A percentile compares a stretch with the other conserved stretches of the same genome.
phyloP scores from a whole-genome alignment of 75 land plant genomes.

The Cupressus sempervirens region DNA sequence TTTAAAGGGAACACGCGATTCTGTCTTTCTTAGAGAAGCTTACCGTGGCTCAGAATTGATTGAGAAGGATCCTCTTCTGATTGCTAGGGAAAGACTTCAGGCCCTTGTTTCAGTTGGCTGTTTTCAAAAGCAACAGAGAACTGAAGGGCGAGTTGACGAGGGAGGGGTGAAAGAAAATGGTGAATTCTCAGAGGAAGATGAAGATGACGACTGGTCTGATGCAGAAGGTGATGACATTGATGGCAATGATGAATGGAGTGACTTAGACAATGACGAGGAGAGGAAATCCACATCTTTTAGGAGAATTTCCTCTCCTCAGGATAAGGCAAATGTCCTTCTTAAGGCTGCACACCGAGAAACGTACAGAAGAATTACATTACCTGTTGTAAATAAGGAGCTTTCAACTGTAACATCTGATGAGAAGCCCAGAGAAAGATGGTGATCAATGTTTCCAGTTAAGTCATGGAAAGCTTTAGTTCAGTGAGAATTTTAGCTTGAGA shows the following conservation, averaged over 20 bases:
- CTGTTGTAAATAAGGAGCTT: slow-evolving; percentile 26
- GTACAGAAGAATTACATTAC: slow-evolving; percentile 8
- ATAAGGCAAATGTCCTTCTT: slow-evolving; percentile 25
- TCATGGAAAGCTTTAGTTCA: neutral
- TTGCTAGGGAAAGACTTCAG: slow-evolving; percentile 76
- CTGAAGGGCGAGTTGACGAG: slow-evolving; percentile 10
- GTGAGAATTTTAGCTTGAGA: neutral
- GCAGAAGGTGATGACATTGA: slow-evolving; percentile 34
- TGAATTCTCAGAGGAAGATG: slow-evolving; percentile 29
- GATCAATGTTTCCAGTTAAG: slow-evolving; percentile 6
- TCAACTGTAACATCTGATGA: slow-evolving; percentile 51
- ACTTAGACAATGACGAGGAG: slow-evolving; percentile 25
- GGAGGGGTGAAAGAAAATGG: slow-evolving; percentile 15
- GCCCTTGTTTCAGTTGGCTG: slow-evolving; percentile 60
- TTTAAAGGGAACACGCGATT: slow-evolving; percentile 85
- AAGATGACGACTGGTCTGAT: slow-evolving; percentile 54
- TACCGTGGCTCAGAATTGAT: slow-evolving; percentile 75
- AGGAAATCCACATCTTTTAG: slow-evolving; percentile 45
- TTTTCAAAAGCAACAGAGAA: slow-evolving; percentile 25
- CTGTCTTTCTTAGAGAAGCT: slow-evolving; percentile 90
- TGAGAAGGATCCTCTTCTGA: slow-evolving; percentile 74
- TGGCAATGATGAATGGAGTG: slow-evolving; percentile 24
- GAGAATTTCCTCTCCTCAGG: slow-evolving; percentile 1
- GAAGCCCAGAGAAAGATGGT: slow-evolving; percentile 65
- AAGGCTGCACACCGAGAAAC: slow-evolving; percentile 16